Evolutionary conservation across 2,329 filamentous ascomycete genomes (phyloP), one percentile per base, ranked within the genome.

Genomic region (Fusarium liriodendri): DNA sequence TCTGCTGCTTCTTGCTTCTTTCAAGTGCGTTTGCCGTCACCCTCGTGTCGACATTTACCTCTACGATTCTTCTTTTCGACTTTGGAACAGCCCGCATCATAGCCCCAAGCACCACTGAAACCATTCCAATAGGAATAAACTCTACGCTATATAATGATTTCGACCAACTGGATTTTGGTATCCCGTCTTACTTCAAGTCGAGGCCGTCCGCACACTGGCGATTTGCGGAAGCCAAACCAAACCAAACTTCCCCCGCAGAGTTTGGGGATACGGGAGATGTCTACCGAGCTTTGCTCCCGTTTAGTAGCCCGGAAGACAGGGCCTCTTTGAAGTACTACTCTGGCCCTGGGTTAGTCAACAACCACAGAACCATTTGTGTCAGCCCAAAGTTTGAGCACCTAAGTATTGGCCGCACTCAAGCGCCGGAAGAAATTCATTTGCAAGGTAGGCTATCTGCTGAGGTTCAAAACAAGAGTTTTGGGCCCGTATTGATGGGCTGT

Each of bases 41-140:
- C 0, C 37, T 67, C 3, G 18, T 27, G 0, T 74, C 60, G 6
- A 74, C 45, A 0, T 62, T 74, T 0, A 65, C 62, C 10, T 74
- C 71, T 0, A 70, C 71, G 0, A 62, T 74, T 3, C 32, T 74
- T 0, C 72, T 74, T 4, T 63, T 40, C 5, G 71, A 74, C 5
- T 74, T 74, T 0, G 20, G 25, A 1, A 35, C 47, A 1, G 13
- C 29, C 1, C 32, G 50, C 0, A 54, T 63, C 25, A 10, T 54
- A n/a, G 54, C 25, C 6, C 42, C 27, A 29, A 13, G 9, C 5
- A 33, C 6, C 4, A 67, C 54, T 2, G 10, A 37, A 3, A 33
- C 3, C 10, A 42, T 33, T 7, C 18, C 60, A 5, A 7, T 45
- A 5, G 42, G 42, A 7, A 45, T 45, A 45, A 45, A 45, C 20